Percentiles rank a stretch among this genome's conserved stretches.
Conservation (phyloP, 1,284 basidiomycete genomes). For the Laetiporus sulphureus region DNA sequence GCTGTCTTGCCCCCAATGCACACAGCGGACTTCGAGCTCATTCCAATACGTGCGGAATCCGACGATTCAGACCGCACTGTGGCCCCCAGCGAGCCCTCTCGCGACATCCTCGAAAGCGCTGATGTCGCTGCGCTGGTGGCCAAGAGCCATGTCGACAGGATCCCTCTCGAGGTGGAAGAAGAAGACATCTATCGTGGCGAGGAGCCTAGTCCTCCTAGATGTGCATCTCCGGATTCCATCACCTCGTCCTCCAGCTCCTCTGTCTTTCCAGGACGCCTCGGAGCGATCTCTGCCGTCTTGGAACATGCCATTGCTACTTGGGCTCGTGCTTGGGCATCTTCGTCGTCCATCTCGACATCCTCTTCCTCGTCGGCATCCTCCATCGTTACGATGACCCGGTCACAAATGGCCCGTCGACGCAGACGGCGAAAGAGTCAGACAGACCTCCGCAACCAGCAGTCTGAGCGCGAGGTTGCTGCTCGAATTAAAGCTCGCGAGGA, state of each 20-base stretch:
- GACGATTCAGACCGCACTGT: constrained; percentile 2
- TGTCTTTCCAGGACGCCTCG: constrained; percentile 30
- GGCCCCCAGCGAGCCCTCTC: constrained; percentile 2
- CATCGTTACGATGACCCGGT: constrained; percentile 26
- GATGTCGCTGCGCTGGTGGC: constrained; percentile 17
- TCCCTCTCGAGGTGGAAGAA: constrained; percentile 30
- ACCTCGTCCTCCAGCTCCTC: constrained; percentile 28
- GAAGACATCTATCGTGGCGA: constrained; percentile 60
- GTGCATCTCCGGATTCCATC: constrained; percentile 25
- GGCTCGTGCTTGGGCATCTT: constrained; percentile 39
- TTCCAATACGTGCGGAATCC: constrained; percentile 1
- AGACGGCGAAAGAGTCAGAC: constrained; percentile 36
- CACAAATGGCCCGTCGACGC: constrained; percentile 34
- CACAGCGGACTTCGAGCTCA: constrained; percentile 1
- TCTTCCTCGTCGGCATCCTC: constrained; percentile 36
- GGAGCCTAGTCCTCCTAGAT: constrained; percentile 25
- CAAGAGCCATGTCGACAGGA: constrained; percentile 8
- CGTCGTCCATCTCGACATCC: constrained; percentile 29
- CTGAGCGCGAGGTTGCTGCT: constrained; percentile 51
- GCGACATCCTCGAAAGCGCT: constrained; percentile 8
- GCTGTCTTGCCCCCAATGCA: constrained; percentile 8
- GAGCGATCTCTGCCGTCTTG: constrained; percentile 36
- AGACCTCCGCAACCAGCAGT: constrained; percentile 43
- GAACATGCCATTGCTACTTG: constrained; percentile 41
- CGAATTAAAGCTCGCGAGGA: constrained; percentile 56